Evolutionary conservation across 495 filamentous ascomycete genomes (phyloP).

Genomic region (Podospora appendiculata): DNA sequence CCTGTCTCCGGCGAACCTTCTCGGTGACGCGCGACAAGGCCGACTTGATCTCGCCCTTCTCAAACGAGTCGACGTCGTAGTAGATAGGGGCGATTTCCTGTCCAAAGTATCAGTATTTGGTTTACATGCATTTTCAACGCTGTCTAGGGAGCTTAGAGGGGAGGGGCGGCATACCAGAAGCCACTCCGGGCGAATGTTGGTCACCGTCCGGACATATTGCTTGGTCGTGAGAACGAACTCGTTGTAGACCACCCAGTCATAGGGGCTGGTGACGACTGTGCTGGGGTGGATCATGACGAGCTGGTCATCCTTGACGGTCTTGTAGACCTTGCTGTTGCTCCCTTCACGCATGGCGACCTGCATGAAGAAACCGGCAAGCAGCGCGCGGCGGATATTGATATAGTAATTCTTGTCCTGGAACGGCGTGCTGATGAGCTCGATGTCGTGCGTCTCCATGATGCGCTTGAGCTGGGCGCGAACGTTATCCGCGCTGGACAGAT

Average conservation of each 20-base stretch:
- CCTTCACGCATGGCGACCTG: slow-evolving; percentile 91
- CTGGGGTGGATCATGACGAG: slow-evolving; percentile 88
- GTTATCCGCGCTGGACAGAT: slow-evolving; percentile 86
- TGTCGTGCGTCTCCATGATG: slow-evolving; percentile 88
- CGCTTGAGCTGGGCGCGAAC: slow-evolving; percentile 83
- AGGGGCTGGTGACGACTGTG: slow-evolving; percentile 74
- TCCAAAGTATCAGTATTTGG: neutral
- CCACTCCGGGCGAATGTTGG: slow-evolving; percentile 70
- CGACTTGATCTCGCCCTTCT: slow-evolving; percentile 76
- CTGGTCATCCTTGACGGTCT: slow-evolving; percentile 89
- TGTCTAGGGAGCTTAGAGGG: neutral
- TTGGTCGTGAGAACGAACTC: slow-evolving; percentile 97
- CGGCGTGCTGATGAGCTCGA: slow-evolving; percentile 78
- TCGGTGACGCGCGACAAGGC: slow-evolving; percentile 67
- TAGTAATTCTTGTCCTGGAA: slow-evolving; percentile 98
- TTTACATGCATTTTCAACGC: neutral
- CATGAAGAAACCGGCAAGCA: slow-evolving; percentile 99
- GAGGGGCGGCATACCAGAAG: slow-evolving; percentile 60
- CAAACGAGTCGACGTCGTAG: slow-evolving; percentile 79
- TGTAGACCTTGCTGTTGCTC: slow-evolving; percentile 70
- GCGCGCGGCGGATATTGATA: slow-evolving; percentile 86
- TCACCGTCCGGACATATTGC: slow-evolving; percentile 74
- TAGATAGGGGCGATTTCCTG: slow-evolving; percentile 85
- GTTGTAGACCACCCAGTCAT: slow-evolving; percentile 97
- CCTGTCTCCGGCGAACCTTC: slow-evolving; percentile 65